Conservation (phyloP, 1,139 yeast genomes). For the Lodderomyces pseudojiufengensis region DNA sequence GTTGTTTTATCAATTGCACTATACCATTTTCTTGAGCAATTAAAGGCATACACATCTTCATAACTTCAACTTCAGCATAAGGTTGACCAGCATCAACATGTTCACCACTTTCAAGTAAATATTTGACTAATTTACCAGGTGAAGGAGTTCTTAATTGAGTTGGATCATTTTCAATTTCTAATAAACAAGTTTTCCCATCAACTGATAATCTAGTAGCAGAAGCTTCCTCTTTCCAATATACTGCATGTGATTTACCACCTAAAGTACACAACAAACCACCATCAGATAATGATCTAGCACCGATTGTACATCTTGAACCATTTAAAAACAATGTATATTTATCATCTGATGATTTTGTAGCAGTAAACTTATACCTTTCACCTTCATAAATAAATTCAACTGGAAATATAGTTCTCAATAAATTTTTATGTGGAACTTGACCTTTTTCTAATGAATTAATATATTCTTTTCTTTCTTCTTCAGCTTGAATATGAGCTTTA, state of each 20-base stretch:
- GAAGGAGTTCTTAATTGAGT: conserved; percentile 98
- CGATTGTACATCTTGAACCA: conserved; percentile 86
- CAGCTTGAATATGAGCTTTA: conserved; percentile 81
- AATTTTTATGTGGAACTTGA: conserved; percentile 82
- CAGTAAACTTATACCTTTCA: conserved; percentile 87
- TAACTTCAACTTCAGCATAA: conserved; percentile 97
- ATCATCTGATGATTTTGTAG: conserved; percentile 85
- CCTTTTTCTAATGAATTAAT: conserved; percentile 81
- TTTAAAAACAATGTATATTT: conserved; percentile 85
- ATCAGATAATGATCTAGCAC: conserved; percentile 82
- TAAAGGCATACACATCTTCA: conserved; percentile 97
- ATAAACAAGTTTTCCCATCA: conserved; percentile 88
- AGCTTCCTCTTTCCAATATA: conserved; percentile 97
- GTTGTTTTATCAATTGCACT: conserved; percentile 91
- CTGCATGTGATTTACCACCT: conserved; percentile 91
- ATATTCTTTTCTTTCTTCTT: conserved; percentile 67
- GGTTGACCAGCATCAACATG: conserved; percentile 90
- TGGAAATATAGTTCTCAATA: conserved; percentile 82
- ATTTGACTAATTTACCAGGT: conserved; percentile 95
- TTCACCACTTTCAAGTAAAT: conserved; percentile 91
- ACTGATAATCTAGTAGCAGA: conserved; percentile 94
- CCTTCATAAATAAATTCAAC: conserved; percentile 96
- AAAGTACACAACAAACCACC: conserved; percentile 88
- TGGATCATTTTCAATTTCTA: conserved; percentile 95
- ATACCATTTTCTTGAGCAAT: conserved; percentile 91